A percentile compares a stretch with the other conserved stretches of the same genome.
phyloP scores from a whole-genome alignment of 169 alveolate genomes.

The Plasmodium vivax region DNA sequence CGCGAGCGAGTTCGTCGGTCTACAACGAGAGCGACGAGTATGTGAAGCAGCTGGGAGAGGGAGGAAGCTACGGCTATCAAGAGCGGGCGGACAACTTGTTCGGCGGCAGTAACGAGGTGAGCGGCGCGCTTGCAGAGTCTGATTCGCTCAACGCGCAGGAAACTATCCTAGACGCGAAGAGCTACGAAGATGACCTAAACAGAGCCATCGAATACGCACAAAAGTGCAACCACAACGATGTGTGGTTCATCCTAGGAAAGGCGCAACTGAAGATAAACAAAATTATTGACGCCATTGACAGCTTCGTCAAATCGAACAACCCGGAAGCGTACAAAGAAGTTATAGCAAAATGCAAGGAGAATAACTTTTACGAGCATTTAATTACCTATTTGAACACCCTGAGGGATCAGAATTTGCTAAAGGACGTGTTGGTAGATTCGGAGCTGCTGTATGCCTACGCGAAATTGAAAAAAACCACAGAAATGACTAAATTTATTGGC shows the following conservation, averaged over 20 bases:
- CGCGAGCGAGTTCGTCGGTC: background rate
- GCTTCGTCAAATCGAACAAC: conserved; percentile 86
- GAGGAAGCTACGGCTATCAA: background rate
- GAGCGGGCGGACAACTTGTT: background rate
- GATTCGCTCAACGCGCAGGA: conserved; percentile 12
- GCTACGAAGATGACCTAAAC: conserved; percentile 82
- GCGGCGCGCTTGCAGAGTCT: background rate
- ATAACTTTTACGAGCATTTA: conserved; percentile 81
- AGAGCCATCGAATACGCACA: conserved; percentile 91
- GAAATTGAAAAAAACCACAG: conserved; percentile 65
- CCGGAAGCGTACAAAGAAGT: conserved; percentile 73
- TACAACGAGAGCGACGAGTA: conserved; percentile 8
- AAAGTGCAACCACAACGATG: conserved; percentile 84
- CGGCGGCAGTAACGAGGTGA: background rate
- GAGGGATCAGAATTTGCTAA: conserved; percentile 76
- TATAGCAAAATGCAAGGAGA: conserved; percentile 69
- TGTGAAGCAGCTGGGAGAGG: background rate
- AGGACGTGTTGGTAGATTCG: conserved; percentile 72
- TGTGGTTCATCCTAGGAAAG: conserved; percentile 97
- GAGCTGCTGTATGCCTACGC: conserved; percentile 70
- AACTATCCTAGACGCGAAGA: conserved; percentile 9
- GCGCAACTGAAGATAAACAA: conserved; percentile 92
- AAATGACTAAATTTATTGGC: conserved; percentile 69
- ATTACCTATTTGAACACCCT: conserved; percentile 76
- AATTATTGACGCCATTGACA: conserved; percentile 95